Percentiles rank a stretch among this genome's conserved stretches.
Conservation (phyloP, 1,139 yeast genomes). For the Zygosaccharomyces pseudobailii region DNA sequence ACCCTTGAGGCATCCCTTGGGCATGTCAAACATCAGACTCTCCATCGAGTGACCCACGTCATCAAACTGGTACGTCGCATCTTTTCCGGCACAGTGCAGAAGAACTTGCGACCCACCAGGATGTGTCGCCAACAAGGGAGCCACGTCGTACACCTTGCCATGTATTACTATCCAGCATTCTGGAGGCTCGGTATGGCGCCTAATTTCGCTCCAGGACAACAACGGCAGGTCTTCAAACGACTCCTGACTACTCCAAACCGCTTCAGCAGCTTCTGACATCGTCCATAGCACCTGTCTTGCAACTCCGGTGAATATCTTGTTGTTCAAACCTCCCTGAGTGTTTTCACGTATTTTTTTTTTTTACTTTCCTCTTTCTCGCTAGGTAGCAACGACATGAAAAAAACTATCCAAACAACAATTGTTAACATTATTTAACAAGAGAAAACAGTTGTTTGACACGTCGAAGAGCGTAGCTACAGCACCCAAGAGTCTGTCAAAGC, state of each 20-base stretch:
- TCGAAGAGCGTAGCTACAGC: not conserved
- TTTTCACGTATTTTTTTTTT: not conserved
- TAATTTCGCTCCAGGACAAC: conserved; percentile 38
- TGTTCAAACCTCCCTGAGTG: not conserved
- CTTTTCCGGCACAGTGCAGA: conserved; percentile 67
- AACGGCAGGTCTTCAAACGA: conserved; percentile 1
- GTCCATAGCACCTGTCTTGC: not conserved
- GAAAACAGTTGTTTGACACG: not conserved
- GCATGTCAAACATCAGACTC: conserved; percentile 28
- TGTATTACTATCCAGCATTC: conserved; percentile 64
- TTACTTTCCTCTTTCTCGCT: not conserved
- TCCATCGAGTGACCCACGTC: conserved; percentile 39
- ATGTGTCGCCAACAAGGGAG: conserved; percentile 46
- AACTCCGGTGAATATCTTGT: not conserved
- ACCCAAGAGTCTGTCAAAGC: not conserved
- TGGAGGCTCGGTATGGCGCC: conserved; percentile 43
- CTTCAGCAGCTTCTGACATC: not conserved
- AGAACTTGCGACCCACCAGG: conserved; percentile 72
- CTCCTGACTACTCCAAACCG: not conserved
- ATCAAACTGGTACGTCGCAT: conserved; percentile 57
- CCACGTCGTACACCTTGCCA: conserved; percentile 57
- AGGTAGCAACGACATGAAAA: not conserved
- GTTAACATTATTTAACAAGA: not conserved
- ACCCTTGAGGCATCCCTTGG: conserved; percentile 18
- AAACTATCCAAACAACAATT: not conserved